Percentiles rank a stretch among this genome's conserved stretches.
Conservation (phyloP, 2,329 filamentous ascomycete species). For the Calycina herbarum region DNA sequence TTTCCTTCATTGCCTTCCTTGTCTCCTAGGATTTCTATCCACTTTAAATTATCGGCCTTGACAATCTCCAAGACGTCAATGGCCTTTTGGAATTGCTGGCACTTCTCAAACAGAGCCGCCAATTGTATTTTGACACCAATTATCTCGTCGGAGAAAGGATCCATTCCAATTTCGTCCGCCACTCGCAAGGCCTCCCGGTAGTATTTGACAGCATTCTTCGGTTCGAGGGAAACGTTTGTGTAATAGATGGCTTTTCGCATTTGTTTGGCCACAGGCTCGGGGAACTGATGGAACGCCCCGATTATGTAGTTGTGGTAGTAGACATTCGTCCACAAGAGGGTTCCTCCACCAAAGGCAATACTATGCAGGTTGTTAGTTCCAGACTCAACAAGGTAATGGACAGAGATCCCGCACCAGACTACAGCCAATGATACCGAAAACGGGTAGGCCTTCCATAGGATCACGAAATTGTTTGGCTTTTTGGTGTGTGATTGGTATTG, state of each 20-base stretch:
- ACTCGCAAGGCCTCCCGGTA: slow-evolving; percentile 78
- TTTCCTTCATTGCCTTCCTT: slow-evolving; percentile 46
- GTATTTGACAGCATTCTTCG: slow-evolving; percentile 75
- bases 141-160: slow-evolving; percentile 88
- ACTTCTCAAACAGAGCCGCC: slow-evolving; percentile 75
- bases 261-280: slow-evolving; percentile 71
- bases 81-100: slow-evolving; percentile 67
- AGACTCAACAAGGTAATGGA: neutral
- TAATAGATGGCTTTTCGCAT: slow-evolving; percentile 86
- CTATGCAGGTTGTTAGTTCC: slow-evolving; percentile 21
- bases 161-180: slow-evolving; percentile 72
- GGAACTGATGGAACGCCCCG: slow-evolving; percentile 55
- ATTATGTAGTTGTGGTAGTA: slow-evolving; percentile 38
- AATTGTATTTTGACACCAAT: slow-evolving; percentile 85
- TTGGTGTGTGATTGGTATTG: slow-evolving; percentile 25
- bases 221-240: slow-evolving; percentile 73
- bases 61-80: slow-evolving; percentile 79
- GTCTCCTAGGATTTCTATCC: slow-evolving; percentile 57
- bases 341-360: slow-evolving; percentile 30
- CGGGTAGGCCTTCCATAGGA: slow-evolving; percentile 33
- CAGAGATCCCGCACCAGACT: slow-evolving; percentile 25
- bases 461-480: slow-evolving; percentile 11
- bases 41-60: slow-evolving; percentile 65
- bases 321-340: slow-evolving; percentile 34
- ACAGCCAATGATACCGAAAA: slow-evolving; percentile 33